Percentiles rank a stretch among this genome's conserved stretches.
These are phyloP conservation scores for Raddia guianensis DNA, from an alignment of 176 grass and related monocot genomes.

Conservation along the genomic window DNA sequence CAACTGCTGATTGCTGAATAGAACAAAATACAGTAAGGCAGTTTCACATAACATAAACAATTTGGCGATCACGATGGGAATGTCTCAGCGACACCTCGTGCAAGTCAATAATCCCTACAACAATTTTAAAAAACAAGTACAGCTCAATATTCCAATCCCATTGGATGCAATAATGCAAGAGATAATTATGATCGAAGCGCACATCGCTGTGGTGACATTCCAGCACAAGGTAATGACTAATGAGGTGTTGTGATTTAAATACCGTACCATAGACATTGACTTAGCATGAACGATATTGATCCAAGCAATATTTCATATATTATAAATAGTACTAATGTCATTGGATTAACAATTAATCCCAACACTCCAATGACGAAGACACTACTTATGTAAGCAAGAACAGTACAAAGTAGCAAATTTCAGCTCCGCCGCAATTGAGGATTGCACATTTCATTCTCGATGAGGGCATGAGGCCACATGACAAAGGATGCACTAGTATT, in stretches of 20 bases:
- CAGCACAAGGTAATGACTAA: background rate
- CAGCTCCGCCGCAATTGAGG: background rate
- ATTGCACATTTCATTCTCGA: background rate
- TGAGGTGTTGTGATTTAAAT: slow-evolving; percentile 13
- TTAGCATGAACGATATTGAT: background rate
- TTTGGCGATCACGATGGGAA: background rate
- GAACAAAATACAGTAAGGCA: background rate
- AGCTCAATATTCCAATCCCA: background rate
- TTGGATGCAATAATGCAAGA: slow-evolving; percentile 3
- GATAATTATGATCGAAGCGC: background rate
- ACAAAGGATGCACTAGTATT: too few relatives aligned
- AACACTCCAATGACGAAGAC: background rate
- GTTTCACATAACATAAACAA: slow-evolving; percentile 29
- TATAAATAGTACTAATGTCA: background rate
- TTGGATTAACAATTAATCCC: background rate
- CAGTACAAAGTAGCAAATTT: background rate
- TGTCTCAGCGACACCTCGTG: background rate
- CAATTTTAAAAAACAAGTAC: background rate
- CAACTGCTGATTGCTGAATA: background rate
- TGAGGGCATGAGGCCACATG: background rate
- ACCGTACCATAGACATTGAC: background rate
- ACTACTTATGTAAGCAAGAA: slow-evolving; percentile 6
- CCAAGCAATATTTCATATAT: background rate
- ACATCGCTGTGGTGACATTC: background rate
- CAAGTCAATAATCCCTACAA: background rate